Conservation (phyloP, 1,284 basidiomycete species). For the Mycosarcoma mackinlayi region DNA sequence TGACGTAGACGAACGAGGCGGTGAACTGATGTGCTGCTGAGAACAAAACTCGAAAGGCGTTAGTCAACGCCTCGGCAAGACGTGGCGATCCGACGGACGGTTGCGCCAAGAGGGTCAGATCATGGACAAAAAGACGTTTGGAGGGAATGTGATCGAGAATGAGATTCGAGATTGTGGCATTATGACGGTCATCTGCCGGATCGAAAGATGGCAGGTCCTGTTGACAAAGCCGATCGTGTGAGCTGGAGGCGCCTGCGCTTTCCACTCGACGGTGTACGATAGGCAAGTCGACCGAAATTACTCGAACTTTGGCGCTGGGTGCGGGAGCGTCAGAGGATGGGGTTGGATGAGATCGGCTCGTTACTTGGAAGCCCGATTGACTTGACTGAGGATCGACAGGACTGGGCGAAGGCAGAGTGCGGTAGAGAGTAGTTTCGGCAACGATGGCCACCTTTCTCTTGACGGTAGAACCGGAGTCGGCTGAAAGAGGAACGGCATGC, state of each 20-base stretch:
- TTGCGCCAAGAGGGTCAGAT: constrained; percentile 14
- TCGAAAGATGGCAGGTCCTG: not conserved
- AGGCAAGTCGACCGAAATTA: constrained; percentile 29
- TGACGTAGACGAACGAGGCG: constrained; percentile 47
- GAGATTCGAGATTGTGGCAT: constrained; percentile 8
- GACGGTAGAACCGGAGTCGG: constrained; percentile 1
- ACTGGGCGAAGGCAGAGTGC: constrained; percentile 8
- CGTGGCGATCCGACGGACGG: constrained; percentile 6
- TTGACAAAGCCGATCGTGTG: too few relatives aligned
- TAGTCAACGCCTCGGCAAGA: constrained; percentile 12
- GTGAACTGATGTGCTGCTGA: constrained; percentile 39
- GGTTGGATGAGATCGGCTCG: constrained; percentile 12
- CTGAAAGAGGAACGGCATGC: not conserved
- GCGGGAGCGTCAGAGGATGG: constrained; percentile 4
- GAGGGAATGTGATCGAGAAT: constrained; percentile 20
- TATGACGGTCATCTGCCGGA: not conserved
- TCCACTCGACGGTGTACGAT: constrained; percentile 19
- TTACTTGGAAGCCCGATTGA: constrained; percentile 13
- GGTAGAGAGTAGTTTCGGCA: constrained; percentile 36
- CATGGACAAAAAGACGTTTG: constrained; percentile 13
- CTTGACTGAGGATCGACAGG: not conserved
- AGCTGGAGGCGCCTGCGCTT: not conserved
- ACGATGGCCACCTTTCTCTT: constrained; percentile 23
- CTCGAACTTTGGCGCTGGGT: constrained; percentile 26
- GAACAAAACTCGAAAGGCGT: constrained; percentile 20